Percentiles rank a stretch among this genome's conserved stretches.
phyloP scores from a whole-genome alignment of 139 green algal species.

The Marvania coccoides region DNA sequence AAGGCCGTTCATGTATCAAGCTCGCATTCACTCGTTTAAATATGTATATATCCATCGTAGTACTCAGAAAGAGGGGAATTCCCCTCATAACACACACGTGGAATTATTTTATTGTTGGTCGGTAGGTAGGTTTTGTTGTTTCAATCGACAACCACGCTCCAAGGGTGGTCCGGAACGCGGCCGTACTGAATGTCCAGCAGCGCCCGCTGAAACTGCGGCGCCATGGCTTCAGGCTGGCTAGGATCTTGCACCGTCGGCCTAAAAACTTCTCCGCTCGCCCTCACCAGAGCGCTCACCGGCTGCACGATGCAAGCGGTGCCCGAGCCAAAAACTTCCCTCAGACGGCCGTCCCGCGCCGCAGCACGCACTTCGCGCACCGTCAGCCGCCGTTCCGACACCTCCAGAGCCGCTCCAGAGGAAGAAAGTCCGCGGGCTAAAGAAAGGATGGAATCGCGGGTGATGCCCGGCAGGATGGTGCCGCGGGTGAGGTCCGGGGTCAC shows the following conservation, averaged over 20 bases:
- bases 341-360: slow-evolving; percentile 23
- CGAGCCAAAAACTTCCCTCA: slow-evolving; percentile 72
- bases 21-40: no score
- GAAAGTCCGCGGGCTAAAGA: slow-evolving; percentile 38
- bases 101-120: background rate
- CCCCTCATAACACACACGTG: background rate
- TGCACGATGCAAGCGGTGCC: slow-evolving; percentile 76
- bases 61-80: background rate
- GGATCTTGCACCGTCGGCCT: background rate
- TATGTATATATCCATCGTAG: no score
- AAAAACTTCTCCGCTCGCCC: slow-evolving; percentile 11
- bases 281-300: slow-evolving; percentile 43
- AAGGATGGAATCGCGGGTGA: slow-evolving; percentile 70
- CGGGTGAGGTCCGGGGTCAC: slow-evolving; percentile 59
- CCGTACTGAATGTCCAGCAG: slow-evolving; percentile 63
- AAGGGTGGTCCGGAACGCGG: slow-evolving; percentile 30
- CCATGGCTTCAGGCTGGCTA: slow-evolving; percentile 4
- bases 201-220: slow-evolving; percentile 15
- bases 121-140: background rate
- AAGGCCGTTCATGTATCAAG: no score
- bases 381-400: slow-evolving; percentile 45
- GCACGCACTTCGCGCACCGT: slow-evolving; percentile 29
- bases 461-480: slow-evolving; percentile 74
- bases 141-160: slow-evolving; percentile 18
- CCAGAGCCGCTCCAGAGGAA: slow-evolving; percentile 43